Evolutionary conservation across 805 yeast species (phyloP), one percentile per base, ranked within the genome.

Genomic region (Ogataea glucozyma): DNA sequence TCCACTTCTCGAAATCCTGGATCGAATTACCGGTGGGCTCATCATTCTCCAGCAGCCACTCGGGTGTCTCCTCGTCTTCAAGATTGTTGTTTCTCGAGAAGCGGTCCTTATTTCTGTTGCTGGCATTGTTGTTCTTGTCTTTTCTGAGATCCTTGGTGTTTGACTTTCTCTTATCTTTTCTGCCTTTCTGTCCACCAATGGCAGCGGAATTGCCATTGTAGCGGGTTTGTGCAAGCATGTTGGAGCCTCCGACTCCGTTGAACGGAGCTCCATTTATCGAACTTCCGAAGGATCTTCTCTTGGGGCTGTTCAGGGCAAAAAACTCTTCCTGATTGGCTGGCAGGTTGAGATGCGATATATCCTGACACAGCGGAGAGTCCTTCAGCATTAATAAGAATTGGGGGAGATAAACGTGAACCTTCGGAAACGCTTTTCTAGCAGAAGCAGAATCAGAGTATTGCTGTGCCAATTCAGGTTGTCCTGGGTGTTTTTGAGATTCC

Each of bases 1-100:
- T 76, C 84, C 84, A 79, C 47, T 66, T 70, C 54, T 79, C 85
- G 52, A 78, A 79, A 48, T 79, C 84, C 41, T 74, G 73, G 3
- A 75, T 75, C 0, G 82, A 72, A 41, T 70, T 74, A 16, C 83
- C 83, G 64, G 56, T 47, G 13, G 64, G 62, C 29, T 56, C 60
- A 39, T 61, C 65, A 61, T 72, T 55, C 55, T 67, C 59, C 48
- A 57, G 27, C 64, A 67, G 56, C 71, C 71, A 66, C 26, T 57
- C 66, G 1, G 69, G 69, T 3, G 60, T 53, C 29, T 56, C 61
- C n/a, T 67, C 71, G 9, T 63, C 65, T 31, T 43, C 38, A 7
- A n/a, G 14, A 10, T 23, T 12, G 18, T 19, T 21, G 19, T 30
- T 16, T 16, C 32, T 8, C 21, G 26, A 36, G 55, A 61, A 31